A percentile compares a stretch with the other conserved stretches of the same genome.
Conservation (phyloP, 495 filamentous ascomycete species). For the Aspergillus bridgeri region DNA sequence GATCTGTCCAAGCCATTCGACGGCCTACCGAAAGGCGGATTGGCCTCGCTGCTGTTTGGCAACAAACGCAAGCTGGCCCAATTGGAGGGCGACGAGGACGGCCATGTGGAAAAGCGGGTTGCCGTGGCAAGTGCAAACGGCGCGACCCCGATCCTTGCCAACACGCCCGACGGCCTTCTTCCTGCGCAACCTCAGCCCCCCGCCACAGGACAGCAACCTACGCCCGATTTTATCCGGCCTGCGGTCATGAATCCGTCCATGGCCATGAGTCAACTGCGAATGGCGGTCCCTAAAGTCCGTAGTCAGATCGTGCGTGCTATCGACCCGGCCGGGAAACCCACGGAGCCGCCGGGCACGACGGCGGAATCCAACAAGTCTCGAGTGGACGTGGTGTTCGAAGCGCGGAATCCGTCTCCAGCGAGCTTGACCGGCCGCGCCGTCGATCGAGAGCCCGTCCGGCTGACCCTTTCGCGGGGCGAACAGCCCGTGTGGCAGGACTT, state of each 20-base stretch:
- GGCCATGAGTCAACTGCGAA: slow-evolving; percentile 75
- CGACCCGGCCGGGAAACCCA: slow-evolving; percentile 42
- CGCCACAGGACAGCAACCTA: slow-evolving; percentile 59
- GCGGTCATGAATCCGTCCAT: slow-evolving; percentile 80
- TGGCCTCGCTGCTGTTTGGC: slow-evolving; percentile 79
- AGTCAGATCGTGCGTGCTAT: slow-evolving; percentile 64
- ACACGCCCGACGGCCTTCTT: slow-evolving; percentile 72
- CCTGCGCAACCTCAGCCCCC: slow-evolving; percentile 55
- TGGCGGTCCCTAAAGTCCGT: slow-evolving; percentile 86
- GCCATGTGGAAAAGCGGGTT: slow-evolving; percentile 60
- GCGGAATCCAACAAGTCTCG: slow-evolving; percentile 59
- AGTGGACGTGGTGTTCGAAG: slow-evolving; percentile 69
- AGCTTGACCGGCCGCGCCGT: slow-evolving; percentile 53
- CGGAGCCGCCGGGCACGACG: slow-evolving; percentile 39
- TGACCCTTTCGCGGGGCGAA: slow-evolving; percentile 80
- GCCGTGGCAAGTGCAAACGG: slow-evolving; percentile 56
- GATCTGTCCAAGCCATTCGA: slow-evolving; percentile 95
- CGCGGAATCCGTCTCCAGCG: slow-evolving; percentile 61
- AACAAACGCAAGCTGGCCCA: slow-evolving; percentile 83
- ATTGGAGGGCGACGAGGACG: slow-evolving; percentile 65
- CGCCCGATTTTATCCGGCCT: slow-evolving; percentile 83
- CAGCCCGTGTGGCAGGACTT: slow-evolving; percentile 90
- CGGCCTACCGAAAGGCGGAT: slow-evolving; percentile 84
- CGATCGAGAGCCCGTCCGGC: slow-evolving; percentile 74
- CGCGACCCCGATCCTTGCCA: slow-evolving; percentile 68